Evolutionary conservation across 2,329 filamentous ascomycete species (phyloP).

Genomic region (Fusarium mexicanum): DNA sequence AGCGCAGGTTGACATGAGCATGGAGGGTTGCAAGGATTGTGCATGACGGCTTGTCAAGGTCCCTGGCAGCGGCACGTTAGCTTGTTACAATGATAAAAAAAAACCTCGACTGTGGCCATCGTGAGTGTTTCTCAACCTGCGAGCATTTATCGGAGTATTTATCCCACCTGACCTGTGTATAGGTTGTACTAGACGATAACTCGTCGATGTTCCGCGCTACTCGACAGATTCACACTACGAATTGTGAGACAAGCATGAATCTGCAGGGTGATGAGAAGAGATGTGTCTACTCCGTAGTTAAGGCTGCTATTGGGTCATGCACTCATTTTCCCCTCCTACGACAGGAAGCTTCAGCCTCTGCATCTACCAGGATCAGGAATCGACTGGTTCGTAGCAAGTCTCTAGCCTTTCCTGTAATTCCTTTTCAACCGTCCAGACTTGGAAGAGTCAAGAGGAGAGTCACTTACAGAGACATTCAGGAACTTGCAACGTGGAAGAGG

Average conservation of each 20-base stretch:
- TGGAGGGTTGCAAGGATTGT: slow-evolving; percentile 33
- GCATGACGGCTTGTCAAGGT: slow-evolving; percentile 32
- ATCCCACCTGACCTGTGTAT: slow-evolving; percentile 9
- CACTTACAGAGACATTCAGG: neutral
- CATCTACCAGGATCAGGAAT: neutral
- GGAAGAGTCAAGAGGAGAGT: neutral
- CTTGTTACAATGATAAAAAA: neutral
- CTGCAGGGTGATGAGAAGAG: slow-evolving; percentile 9
- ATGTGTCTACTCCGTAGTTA: neutral
- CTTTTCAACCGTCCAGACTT: neutral
- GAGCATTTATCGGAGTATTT: slow-evolving; percentile 17
- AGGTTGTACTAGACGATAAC: slow-evolving; percentile 6
- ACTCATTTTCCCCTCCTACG: slow-evolving; percentile 11
- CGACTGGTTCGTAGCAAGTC: neutral
- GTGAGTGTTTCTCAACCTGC: neutral
- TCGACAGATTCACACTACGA: neutral
- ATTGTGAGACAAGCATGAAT: slow-evolving; percentile 11
- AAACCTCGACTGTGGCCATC: slow-evolving; percentile 4
- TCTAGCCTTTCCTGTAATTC: neutral
- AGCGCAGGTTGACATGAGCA: slow-evolving; percentile 20
- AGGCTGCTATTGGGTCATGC: slow-evolving; percentile 17
- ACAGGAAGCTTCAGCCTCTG: slow-evolving; percentile 15
- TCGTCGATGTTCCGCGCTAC: neutral
- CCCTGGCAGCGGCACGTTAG: slow-evolving; percentile 37
- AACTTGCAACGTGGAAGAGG: neutral